Base-by-base conservation (phyloP, 768 basidiomycete species). In the Panaeolus papilionaceus region DNA sequence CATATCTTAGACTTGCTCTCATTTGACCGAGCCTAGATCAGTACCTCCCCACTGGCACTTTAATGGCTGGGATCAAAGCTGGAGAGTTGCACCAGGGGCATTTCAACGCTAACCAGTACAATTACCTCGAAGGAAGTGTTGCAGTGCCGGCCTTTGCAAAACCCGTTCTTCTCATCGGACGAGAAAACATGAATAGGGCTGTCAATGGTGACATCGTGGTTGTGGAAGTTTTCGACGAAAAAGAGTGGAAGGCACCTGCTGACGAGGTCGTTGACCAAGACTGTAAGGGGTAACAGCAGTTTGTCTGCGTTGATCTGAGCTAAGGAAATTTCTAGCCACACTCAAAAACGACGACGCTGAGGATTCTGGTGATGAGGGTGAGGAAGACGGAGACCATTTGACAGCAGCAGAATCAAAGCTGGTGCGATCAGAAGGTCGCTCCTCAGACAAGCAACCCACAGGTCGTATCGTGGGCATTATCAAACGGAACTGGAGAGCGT, bases 251-350 rank as follows among this genome's bases (percentile, higher is more conserved):
- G 76, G 90, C 94, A 1, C 92, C 95, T 6, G 90, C 89, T 2
- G 92, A 98, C 70, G 94, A 97, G 74, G 96, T 99, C 1, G 87
- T 99, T 1, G 97, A 99, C 75, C 93, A 95, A 80, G 96, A 98
- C 71, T 81, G 95, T 93, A 68, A 70, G 87, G 87, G 76, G 14
- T 58, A 2, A 7, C 18, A 44, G 33, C 64, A 1, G 23, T 51
- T 33, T 33, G 33, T 33, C 33, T 11, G 40, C 16, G 40, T 10
- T 42, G 40, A 11, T 42, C 9, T 42, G 3, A 1, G 10, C 38
- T 63, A 44, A 49, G 44, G 39, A 3, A 58, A 44, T 64, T 64
- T 61, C 47, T 68, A 95, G 93, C 89, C 2, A 92, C 92, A 2
- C 82, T 95, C 23, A 92, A 90, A 76, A 89, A 97, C 72, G 96